These are phyloP conservation scores for Wickerhamiella alocasiicola DNA, from an alignment of 805 yeast genomes.

Conservation along the genomic window DNA sequence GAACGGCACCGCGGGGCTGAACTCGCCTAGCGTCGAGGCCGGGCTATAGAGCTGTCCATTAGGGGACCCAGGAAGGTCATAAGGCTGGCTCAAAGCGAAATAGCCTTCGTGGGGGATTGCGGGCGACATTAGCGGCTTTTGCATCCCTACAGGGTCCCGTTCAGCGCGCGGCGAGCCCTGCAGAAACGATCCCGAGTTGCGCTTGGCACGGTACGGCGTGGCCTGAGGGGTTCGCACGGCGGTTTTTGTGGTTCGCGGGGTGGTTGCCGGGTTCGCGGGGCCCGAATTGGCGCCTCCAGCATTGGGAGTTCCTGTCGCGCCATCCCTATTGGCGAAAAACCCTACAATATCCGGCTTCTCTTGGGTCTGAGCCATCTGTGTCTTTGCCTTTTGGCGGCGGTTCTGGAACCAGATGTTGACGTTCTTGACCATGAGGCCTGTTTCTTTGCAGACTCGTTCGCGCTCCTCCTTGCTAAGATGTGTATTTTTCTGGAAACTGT, in stretches of 20 bases:
- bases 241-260: background rate
- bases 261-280: background rate
- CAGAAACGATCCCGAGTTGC: slow-evolving; percentile 5
- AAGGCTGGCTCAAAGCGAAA: slow-evolving; percentile 1
- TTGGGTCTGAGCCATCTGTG: slow-evolving; percentile 22
- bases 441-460: slow-evolving; percentile 52
- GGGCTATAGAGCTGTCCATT: slow-evolving; percentile 2
- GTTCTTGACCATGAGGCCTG: slow-evolving; percentile 72
- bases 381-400: slow-evolving; percentile 52
- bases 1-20: slow-evolving; percentile 7
- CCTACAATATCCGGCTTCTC: slow-evolving; percentile 11
- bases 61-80: slow-evolving; percentile 4
- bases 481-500: slow-evolving; percentile 58
- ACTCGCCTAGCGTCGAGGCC: slow-evolving; percentile 6
- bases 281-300: background rate
- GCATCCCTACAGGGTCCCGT: slow-evolving; percentile 1
- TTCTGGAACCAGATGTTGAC: slow-evolving; percentile 94
- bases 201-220: slow-evolving; percentile 5
- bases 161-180: slow-evolving; percentile 3
- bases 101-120: slow-evolving; percentile 4
- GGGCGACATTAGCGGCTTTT: slow-evolving; percentile 9
- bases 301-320: background rate
- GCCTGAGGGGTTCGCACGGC: background rate
- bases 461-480: slow-evolving; percentile 66
- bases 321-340: slow-evolving; percentile 4